Base-by-base conservation (phyloP, 2,329 filamentous ascomycete species). In the Epichloe scottii region DNA sequence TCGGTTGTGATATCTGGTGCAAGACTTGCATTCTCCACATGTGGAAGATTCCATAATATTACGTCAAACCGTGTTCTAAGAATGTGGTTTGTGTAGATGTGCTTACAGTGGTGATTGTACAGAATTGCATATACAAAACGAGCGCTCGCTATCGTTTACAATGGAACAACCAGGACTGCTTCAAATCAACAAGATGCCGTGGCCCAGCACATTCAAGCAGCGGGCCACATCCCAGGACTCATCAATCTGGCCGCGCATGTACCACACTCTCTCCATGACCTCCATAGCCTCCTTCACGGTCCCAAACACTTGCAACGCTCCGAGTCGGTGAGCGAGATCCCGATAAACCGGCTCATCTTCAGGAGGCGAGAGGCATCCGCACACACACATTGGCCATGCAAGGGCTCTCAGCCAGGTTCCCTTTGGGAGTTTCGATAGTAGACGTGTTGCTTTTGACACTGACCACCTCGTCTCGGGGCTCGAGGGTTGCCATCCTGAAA, bases 401-500 rank as follows among this genome's bases (percentile, higher is more conserved):
- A 71, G 53, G 6, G 66, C 61, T 42, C 65, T 58, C 10, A 71
- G 51, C 19, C 62, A 66, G 19, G 62, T 60, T 44, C 62, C 61
- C 14, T 53, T 50, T 6, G 63, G 62, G 3, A 69, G 56, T 39
- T 56, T 56, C 14, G 58, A 54, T 7, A 75, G 57, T 47, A 72
- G 58, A 11, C 65, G 58, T 0, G 64, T 65, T 50, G 66, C 63
- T 38, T 56, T 61, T 53, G 58, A 41, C 55, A 72, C 60, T 21
- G 62, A 54, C 23, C 56, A 53, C 3, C 64, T 64, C 2, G 76
- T 68, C 48, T 75, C 72, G 0, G 63, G 59, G 45, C 64, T 69
- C 0, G 67, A 66, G 0, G 74, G 73, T 53, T 75, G 73, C 75
- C 74, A 78, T 3, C 75, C 76, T 1, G 67, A 70, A 3, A 75